Evolutionary conservation across 2,329 filamentous ascomycete genomes (phyloP).

Genomic region (Trichophyton schoenleinii): DNA sequence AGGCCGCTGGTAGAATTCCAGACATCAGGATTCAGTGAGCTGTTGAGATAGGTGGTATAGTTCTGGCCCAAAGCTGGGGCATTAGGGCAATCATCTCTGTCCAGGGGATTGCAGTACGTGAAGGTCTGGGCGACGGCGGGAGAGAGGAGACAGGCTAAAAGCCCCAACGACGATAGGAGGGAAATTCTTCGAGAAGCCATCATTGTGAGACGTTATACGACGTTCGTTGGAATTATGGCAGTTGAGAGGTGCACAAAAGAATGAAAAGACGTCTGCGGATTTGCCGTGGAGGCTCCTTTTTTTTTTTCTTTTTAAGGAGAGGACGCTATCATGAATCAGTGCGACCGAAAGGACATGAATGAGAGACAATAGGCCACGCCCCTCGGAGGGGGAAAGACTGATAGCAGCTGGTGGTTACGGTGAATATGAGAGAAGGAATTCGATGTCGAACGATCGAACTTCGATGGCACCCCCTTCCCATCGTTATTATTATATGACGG

Average conservation of each 20-base stretch:
- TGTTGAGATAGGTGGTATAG: constrained; percentile 30
- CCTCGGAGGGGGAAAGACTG: background rate
- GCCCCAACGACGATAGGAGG: constrained; percentile 17
- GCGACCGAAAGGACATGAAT: background rate
- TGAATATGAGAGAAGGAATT: background rate
- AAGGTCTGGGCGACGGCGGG: constrained; percentile 53
- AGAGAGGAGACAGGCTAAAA: constrained; percentile 20
- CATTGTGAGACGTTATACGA: constrained; percentile 5
- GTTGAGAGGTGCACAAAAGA: constrained; percentile 1
- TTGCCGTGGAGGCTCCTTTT: background rate
- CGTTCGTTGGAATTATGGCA: background rate
- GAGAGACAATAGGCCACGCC: constrained; percentile 2
- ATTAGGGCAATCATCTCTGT: constrained; percentile 57
- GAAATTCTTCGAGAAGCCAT: constrained; percentile 6
- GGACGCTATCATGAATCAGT: background rate
- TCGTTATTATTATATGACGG: background rate
- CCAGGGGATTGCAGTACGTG: constrained; percentile 64
- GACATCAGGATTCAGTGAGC: constrained; percentile 50
- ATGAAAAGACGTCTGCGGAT: background rate
- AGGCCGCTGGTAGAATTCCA: constrained; percentile 56
- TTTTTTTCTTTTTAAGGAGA: background rate
- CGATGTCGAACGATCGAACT: background rate
- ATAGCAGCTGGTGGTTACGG: background rate
- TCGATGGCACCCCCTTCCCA: background rate
- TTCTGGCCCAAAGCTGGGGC: constrained; percentile 53